A percentile compares a stretch with the other conserved stretches of the same genome.
These are phyloP conservation scores for Cynanchum wilfordii DNA, from an alignment of 257 asterid genomes.

Conservation along the genomic window DNA sequence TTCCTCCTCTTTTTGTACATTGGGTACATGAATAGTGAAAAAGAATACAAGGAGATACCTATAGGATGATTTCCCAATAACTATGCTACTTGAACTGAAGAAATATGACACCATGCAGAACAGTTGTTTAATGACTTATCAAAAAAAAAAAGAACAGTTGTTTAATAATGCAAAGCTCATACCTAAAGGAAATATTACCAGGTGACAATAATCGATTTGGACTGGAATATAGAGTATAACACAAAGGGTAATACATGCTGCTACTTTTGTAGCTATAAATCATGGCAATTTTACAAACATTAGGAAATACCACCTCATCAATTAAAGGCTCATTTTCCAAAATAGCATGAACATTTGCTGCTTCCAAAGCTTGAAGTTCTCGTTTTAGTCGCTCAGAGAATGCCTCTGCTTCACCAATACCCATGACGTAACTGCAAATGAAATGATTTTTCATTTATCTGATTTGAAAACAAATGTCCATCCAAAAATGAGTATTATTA, in stretches of 20 bases:
- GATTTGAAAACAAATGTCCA: too few relatives aligned
- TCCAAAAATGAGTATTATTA: neutral
- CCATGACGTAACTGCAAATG: slow-evolving; percentile 90
- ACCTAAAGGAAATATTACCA: slow-evolving; percentile 8
- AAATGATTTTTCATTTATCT: neutral
- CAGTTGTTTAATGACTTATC: neutral
- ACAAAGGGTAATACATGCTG: neutral
- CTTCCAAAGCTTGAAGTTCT: slow-evolving; percentile 98
- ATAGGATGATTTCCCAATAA: neutral
- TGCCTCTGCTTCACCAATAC: slow-evolving; percentile 96
- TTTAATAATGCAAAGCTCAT: slow-evolving; percentile 7
- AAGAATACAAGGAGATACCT: neutral
- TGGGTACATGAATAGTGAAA: neutral
- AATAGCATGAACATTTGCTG: slow-evolving; percentile 97
- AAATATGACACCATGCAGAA: neutral
- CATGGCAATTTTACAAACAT: slow-evolving; percentile 11
- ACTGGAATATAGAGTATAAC: slow-evolving; percentile 17
- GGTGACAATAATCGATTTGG: slow-evolving; percentile 12
- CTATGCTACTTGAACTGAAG: neutral
- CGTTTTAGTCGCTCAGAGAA: slow-evolving; percentile 96
- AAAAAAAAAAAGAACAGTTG: too few relatives aligned
- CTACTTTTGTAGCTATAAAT: neutral
- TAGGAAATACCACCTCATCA: slow-evolving; percentile 47
- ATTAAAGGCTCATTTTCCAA: slow-evolving; percentile 89
- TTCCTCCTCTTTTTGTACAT: neutral